These are phyloP conservation scores for Fusarium falciforme DNA, from an alignment of 2,329 filamentous ascomycete species.

Conservation along the genomic window DNA sequence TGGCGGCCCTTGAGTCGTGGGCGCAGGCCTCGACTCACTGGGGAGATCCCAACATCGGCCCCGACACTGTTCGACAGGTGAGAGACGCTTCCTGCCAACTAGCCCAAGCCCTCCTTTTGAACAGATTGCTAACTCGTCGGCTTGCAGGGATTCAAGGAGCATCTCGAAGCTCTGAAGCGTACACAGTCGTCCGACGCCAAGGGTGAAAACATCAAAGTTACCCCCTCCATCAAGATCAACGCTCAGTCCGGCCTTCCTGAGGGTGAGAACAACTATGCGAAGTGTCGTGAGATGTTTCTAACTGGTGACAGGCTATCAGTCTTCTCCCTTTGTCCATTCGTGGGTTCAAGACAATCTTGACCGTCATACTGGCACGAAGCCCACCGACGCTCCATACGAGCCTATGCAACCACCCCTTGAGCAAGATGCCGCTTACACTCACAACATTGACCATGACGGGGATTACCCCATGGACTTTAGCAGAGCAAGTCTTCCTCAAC, in stretches of 20 bases:
- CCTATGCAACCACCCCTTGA: slow-evolving; percentile 20
- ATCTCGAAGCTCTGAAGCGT: background rate
- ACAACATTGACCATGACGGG: background rate
- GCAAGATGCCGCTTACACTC: background rate
- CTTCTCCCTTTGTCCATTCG: no score
- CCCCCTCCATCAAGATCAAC: no score
- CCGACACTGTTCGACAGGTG: background rate
- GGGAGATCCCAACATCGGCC: background rate
- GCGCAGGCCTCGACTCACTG: background rate
- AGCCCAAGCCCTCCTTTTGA: background rate
- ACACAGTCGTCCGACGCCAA: no score
- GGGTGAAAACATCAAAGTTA: no score
- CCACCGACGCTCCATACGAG: background rate
- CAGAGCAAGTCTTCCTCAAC: background rate
- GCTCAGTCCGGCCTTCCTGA: no score
- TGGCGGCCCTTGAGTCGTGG: background rate
- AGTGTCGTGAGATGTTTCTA: no score
- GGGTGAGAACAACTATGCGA: no score
- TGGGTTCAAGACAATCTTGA: background rate
- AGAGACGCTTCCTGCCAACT: background rate
- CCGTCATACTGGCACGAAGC: background rate
- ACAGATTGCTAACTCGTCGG: background rate
- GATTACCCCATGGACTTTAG: background rate
- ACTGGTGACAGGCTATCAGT: no score
- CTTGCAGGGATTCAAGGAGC: background rate